Percentiles rank a stretch among this genome's conserved stretches.
Conservation (phyloP, 257 asterid genomes). For the Avicennia marina region DNA sequence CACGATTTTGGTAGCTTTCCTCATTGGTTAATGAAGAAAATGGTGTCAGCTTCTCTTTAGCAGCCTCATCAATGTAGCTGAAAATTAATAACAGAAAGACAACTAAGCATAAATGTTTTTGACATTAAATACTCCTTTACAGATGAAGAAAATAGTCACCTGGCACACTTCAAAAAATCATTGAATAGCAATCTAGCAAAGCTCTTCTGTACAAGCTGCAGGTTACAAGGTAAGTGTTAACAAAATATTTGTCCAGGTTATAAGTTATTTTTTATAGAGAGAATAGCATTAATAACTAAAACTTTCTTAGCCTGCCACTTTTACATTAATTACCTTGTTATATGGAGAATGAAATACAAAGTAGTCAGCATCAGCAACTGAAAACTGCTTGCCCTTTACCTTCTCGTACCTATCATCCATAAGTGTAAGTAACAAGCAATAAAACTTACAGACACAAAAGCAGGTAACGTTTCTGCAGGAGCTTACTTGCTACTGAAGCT, state of each 20-base stretch:
- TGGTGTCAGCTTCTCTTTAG: constrained; percentile 55
- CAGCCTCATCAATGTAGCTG: constrained; percentile 62
- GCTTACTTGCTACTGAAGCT: constrained; percentile 72
- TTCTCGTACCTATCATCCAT: constrained; percentile 47
- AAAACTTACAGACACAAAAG: not conserved
- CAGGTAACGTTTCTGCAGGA: not conserved
- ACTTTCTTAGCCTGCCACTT: not conserved
- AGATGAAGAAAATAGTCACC: constrained; percentile 28
- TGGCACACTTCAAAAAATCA: constrained; percentile 55
- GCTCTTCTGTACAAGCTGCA: constrained; percentile 85
- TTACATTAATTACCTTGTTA: constrained; percentile 49
- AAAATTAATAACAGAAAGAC: constrained; percentile 7
- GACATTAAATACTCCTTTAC: not conserved
- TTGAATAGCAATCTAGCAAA: constrained; percentile 61
- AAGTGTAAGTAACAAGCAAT: constrained; percentile 6
- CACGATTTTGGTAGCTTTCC: constrained; percentile 72
- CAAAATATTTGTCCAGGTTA: not conserved
- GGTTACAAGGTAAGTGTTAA: not conserved
- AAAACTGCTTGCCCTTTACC: constrained; percentile 58
- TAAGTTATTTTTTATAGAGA: not conserved
- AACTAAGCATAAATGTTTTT: not conserved
- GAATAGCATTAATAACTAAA: no score
- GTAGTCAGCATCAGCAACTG: constrained; percentile 52
- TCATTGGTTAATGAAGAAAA: constrained; percentile 50
- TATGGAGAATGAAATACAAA: constrained; percentile 83